Percentiles rank a stretch among this genome's conserved stretches.
phyloP scores from a whole-genome alignment of 2,329 filamentous ascomycete species.

The Gliomastix tumulicola region DNA sequence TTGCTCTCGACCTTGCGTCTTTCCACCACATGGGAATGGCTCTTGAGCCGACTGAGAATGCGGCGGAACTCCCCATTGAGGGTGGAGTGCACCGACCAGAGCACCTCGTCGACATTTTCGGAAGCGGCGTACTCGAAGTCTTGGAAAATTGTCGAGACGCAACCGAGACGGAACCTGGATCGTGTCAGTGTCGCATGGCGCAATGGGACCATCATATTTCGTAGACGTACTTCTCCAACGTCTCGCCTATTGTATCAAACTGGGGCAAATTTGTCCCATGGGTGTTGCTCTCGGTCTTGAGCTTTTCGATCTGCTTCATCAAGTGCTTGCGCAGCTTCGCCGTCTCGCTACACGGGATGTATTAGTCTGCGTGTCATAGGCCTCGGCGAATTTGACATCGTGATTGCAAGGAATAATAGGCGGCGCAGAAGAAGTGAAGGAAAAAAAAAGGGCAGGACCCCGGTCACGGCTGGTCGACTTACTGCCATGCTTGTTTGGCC shows the following conservation, averaged over 20 bases:
- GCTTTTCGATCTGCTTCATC: conserved; percentile 32
- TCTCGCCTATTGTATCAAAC: conserved; percentile 34
- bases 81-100: conserved; percentile 74
- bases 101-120: conserved; percentile 58
- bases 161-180: conserved; percentile 64
- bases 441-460: too few relatives aligned
- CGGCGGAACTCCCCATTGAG: conserved; percentile 76
- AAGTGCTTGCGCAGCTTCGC: conserved; percentile 35
- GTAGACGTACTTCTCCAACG: conserved; percentile 28
- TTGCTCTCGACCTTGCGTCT: conserved; percentile 74
- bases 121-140: conserved; percentile 61
- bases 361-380: too few relatives aligned
- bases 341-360: too few relatives aligned
- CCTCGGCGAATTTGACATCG: too few relatives aligned
- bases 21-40: conserved; percentile 44
- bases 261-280: conserved; percentile 28
- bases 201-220: too few relatives aligned
- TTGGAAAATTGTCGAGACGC: conserved; percentile 64
- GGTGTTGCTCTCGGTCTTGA: conserved; percentile 25
- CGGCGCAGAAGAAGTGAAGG: too few relatives aligned
- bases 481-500: conserved; percentile 31
- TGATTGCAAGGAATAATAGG: too few relatives aligned
- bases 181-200: too few relatives aligned
- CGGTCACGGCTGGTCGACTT: too few relatives aligned
- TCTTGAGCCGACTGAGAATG: conserved; percentile 49